Evolutionary conservation across 139 green algal genomes (phyloP).

Genomic region (Diplosphaera chodatii): DNA sequence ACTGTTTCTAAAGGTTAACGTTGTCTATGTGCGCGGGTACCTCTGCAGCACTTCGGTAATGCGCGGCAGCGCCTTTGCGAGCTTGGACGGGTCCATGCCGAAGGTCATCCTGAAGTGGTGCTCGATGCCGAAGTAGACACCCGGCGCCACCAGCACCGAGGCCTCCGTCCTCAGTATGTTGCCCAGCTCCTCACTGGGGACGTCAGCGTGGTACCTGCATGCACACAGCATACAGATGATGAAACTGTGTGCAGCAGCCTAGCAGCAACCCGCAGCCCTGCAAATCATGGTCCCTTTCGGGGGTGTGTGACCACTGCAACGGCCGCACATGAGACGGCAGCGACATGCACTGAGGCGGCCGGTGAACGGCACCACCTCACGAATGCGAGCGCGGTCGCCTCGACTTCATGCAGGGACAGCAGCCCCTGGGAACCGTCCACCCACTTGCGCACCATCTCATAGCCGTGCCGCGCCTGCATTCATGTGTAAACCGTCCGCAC

Average conservation of each 20-base stretch:
- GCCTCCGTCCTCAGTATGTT: background rate
- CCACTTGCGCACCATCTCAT: background rate
- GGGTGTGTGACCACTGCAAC: no score
- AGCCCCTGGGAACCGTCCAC: background rate
- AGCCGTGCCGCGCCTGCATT: background rate
- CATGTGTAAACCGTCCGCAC: no score
- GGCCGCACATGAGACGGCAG: no score
- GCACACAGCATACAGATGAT: no score
- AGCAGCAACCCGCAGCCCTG: no score
- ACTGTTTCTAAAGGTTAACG: no score
- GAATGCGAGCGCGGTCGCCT: constrained; percentile 1
- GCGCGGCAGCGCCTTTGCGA: background rate
- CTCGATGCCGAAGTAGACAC: constrained; percentile 1
- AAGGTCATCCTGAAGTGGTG: constrained; percentile 4
- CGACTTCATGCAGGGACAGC: background rate
- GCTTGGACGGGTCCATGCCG: background rate
- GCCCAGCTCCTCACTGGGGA: background rate
- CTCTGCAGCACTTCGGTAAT: background rate
- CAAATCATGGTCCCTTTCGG: no score
- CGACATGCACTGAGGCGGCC: no score
- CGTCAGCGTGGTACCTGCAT: constrained; percentile 1
- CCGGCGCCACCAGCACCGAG: background rate
- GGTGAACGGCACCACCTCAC: no score
- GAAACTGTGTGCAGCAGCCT: no score
- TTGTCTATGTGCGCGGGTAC: no score